Evolutionary conservation across 2,329 filamentous ascomycete species (phyloP).

Genomic region (Fusarium marasasianum): DNA sequence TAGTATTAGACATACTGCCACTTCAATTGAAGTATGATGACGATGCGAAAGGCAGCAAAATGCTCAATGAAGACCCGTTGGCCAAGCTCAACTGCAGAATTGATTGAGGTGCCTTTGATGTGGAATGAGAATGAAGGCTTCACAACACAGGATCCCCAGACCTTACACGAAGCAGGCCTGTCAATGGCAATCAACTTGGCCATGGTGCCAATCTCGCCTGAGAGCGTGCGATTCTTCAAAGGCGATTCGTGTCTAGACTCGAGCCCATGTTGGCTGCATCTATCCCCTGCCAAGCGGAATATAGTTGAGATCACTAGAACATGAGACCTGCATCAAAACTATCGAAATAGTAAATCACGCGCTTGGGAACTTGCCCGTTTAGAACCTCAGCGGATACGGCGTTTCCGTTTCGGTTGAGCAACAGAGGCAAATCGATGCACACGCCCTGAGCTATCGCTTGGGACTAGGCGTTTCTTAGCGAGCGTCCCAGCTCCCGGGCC

Average conservation of each 20-base stretch:
- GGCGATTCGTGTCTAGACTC: not conserved
- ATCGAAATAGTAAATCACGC: not conserved
- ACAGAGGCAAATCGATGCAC: not conserved
- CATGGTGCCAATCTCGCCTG: not conserved
- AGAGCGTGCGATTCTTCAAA: not conserved
- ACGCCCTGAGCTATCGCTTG: not conserved
- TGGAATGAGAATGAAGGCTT: not conserved
- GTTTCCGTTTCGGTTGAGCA: not conserved
- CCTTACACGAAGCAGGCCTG: not conserved
- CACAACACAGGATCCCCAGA: not conserved
- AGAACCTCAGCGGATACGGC: not conserved
- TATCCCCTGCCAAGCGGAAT: not conserved
- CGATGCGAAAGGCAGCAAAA: accelerated
- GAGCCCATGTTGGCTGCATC: not conserved
- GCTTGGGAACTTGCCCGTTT: not conserved
- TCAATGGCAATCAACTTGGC: not conserved
- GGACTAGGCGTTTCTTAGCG: not conserved
- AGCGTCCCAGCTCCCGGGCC: not conserved
- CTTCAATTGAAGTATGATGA: not conserved
- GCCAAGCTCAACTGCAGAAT: not conserved
- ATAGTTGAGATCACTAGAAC: not conserved
- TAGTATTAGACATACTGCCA: not conserved
- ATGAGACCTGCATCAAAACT: not conserved
- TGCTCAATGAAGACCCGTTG: not conserved
- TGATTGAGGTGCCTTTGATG: not conserved